Percentiles rank a stretch among this genome's conserved stretches.
Evolutionary conservation across 352 stramenopile genomes (phyloP).

Genomic region (Stramenopiles sp.): DNA sequence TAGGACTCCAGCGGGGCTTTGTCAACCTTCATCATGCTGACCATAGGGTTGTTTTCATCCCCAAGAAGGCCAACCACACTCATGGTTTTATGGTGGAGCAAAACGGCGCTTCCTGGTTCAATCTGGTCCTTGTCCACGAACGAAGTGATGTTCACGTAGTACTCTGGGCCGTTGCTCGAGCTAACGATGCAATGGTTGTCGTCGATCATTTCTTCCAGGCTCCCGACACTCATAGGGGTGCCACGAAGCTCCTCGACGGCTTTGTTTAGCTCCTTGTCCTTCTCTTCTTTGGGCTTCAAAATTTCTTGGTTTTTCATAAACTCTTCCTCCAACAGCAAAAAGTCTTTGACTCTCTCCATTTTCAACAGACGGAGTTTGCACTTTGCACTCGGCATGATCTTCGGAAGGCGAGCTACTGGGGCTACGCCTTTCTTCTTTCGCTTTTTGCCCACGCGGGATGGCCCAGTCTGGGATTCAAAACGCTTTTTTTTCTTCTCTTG

Average conservation of each 20-base stretch:
- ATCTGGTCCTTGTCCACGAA: slow-evolving; percentile 99
- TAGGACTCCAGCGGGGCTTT: slow-evolving; percentile 98
- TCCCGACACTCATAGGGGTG: slow-evolving; percentile 90
- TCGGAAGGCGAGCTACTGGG: slow-evolving; percentile 1
- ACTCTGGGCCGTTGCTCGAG: slow-evolving; percentile 89
- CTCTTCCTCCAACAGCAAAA: slow-evolving; percentile 98
- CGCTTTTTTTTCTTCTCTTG: slow-evolving; percentile 13
- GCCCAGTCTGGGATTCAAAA: slow-evolving; percentile 1
- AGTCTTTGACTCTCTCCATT: slow-evolving; percentile 99
- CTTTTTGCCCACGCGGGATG: slow-evolving; percentile 1
- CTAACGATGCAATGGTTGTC: slow-evolving; percentile 99
- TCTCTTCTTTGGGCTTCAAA: slow-evolving; percentile 97
- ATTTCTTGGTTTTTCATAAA: slow-evolving; percentile 99
- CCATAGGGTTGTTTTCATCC: slow-evolving; percentile 97
- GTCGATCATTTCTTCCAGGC: slow-evolving; percentile 99
- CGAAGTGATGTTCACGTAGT: slow-evolving; percentile 98
- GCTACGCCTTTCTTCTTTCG: not conserved
- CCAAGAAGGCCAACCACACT: slow-evolving; percentile 94
- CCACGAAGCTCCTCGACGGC: slow-evolving; percentile 97
- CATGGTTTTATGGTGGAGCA: slow-evolving; percentile 98
- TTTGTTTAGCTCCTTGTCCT: slow-evolving; percentile 74
- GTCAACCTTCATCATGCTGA: slow-evolving; percentile 99
- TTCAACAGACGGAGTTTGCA: slow-evolving; percentile 98
- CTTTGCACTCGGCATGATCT: slow-evolving; percentile 73
- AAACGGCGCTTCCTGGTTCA: slow-evolving; percentile 88